These are phyloP conservation scores for Cordyceps fumosorosea DNA, from an alignment of 2,329 filamentous ascomycete genomes.

Conservation along the genomic window DNA sequence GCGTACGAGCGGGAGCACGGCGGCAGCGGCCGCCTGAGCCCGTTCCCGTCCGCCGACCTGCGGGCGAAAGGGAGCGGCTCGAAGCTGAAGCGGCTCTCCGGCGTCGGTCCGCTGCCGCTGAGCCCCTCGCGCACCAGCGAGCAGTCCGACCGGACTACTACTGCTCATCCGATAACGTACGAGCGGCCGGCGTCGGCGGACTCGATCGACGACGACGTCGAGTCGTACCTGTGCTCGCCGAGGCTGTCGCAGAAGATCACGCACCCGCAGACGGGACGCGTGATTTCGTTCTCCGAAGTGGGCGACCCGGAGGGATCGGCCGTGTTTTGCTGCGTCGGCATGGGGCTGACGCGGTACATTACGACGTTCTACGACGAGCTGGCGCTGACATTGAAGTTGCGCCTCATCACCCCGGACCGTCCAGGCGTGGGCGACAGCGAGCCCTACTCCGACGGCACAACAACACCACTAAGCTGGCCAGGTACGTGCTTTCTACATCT, in stretches of 20 bases:
- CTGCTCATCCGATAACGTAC: conserved; percentile 44
- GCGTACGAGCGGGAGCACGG: conserved; percentile 46
- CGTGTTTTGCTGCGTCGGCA: conserved; percentile 94
- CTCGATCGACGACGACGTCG: conserved; percentile 82
- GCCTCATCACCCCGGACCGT: conserved; percentile 88
- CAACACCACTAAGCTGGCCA: conserved; percentile 89
- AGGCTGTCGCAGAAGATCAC: conserved; percentile 81
- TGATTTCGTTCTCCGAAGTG: conserved; percentile 94
- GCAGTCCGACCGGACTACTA: conserved; percentile 21
- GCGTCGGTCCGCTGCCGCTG: conserved; percentile 32
- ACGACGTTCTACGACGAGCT: conserved; percentile 97
- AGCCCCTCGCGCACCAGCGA: conserved; percentile 32
- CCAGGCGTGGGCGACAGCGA: conserved; percentile 93
- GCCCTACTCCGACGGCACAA: conserved; percentile 70
- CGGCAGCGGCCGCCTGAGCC: conserved; percentile 36
- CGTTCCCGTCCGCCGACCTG: conserved; percentile 33
- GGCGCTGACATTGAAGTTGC: conserved; percentile 77
- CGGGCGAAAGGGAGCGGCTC: conserved; percentile 50
- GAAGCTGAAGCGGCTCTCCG: conserved; percentile 51
- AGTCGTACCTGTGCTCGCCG: conserved; percentile 75
- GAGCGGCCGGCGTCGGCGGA: conserved; percentile 74
- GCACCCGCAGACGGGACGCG: conserved; percentile 77
- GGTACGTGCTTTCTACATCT: conserved; percentile 48
- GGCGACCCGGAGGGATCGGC: conserved; percentile 87
- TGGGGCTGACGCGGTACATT: conserved; percentile 93